A percentile compares a stretch with the other conserved stretches of the same genome.
phyloP scores from a whole-genome alignment of 73 alveolate species.

The Paramecium pentaurelia region DNA sequence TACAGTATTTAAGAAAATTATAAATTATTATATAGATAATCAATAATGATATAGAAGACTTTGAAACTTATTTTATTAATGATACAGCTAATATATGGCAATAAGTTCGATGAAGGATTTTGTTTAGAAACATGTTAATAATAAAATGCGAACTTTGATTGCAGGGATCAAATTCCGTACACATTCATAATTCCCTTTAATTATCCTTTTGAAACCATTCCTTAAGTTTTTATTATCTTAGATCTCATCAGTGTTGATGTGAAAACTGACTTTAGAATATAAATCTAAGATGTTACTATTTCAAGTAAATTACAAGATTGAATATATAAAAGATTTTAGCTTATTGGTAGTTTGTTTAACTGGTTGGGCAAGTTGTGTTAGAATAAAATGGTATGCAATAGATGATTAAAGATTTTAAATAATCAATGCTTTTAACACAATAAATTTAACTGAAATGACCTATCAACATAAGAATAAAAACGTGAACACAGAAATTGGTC shows the following conservation, averaged over 20 bases:
- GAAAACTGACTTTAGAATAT: background rate
- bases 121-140: background rate
- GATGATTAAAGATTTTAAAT: background rate
- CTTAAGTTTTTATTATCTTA: background rate
- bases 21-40: too few species aligned
- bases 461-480: background rate
- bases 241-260: background rate
- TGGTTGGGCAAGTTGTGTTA: background rate
- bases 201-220: background rate
- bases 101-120: background rate
- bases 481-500: background rate
- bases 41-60: too few species aligned
- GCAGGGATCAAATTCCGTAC: background rate
- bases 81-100: too few species aligned
- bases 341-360: background rate
- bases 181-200: too few species aligned
- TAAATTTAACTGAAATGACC: background rate
- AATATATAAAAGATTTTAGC: background rate
- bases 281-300: background rate
- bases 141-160: background rate
- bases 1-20: too few species aligned
- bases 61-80: too few species aligned
- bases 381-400: background rate
- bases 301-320: background rate
- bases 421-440: background rate